Conservation (phyloP, 2,329 filamentous ascomycete genomes). For the Juglanconis oblonga region DNA sequence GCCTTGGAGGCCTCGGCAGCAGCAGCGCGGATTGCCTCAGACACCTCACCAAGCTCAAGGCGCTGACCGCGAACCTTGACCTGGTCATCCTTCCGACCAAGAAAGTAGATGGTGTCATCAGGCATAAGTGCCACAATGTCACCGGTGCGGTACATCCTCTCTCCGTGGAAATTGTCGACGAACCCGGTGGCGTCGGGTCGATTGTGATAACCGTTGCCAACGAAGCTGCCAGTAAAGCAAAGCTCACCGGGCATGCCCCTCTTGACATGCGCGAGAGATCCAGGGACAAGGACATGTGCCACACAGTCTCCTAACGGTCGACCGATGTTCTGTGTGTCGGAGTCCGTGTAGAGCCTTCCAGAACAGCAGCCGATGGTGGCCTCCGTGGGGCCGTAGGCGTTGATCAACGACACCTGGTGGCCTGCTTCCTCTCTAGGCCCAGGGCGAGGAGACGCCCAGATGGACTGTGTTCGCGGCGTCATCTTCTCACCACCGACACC, state of each 20-base stretch:
- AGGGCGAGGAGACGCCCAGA: too few species aligned
- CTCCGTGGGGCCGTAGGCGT: slow-evolving; percentile 14
- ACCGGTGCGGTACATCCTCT: slow-evolving; percentile 21
- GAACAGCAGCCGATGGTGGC: slow-evolving; percentile 19
- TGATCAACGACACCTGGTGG: slow-evolving; percentile 8
- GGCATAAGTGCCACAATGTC: slow-evolving; percentile 20
- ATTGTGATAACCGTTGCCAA: slow-evolving; percentile 19
- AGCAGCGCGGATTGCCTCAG: slow-evolving; percentile 16
- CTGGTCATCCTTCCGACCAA: slow-evolving; percentile 18
- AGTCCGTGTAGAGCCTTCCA: slow-evolving; percentile 30
- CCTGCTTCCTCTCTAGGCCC: slow-evolving; percentile 26
- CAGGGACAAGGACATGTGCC: slow-evolving; percentile 5
- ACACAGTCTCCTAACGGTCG: slow-evolving; percentile 1
- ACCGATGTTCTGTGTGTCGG: slow-evolving; percentile 26
- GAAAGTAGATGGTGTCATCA: slow-evolving; percentile 20
- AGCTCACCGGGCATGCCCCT: slow-evolving; percentile 12
- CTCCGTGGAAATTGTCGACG: slow-evolving; percentile 16
- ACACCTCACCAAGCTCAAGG: slow-evolving; percentile 20
- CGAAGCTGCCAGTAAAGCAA: slow-evolving; percentile 17
- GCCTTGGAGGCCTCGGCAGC: slow-evolving; percentile 5
- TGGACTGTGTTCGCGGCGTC: too few species aligned
- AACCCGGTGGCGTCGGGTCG: neutral
- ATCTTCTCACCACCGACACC: slow-evolving; percentile 28
- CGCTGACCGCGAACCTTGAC: slow-evolving; percentile 19
- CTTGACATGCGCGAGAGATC: neutral